Percentiles rank a stretch among this genome's conserved stretches.
Evolutionary conservation across 176 grass and related monocot genomes (phyloP).

Genomic region (Hordeum marinum): DNA sequence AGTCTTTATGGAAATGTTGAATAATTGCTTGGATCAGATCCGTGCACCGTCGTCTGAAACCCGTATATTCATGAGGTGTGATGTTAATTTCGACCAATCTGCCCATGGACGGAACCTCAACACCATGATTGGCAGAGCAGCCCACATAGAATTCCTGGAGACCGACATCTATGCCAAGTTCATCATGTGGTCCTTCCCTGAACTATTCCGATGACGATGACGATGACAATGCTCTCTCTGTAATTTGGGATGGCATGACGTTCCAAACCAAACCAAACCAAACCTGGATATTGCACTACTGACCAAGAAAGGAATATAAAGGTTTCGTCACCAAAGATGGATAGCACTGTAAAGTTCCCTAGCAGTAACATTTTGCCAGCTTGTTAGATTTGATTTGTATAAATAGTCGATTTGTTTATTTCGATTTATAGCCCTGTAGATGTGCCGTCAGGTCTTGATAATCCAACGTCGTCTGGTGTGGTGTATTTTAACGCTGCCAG

Average conservation of each 20-base stretch:
- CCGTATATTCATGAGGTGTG: slow-evolving; percentile 72
- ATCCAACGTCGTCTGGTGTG: slow-evolving; percentile 2
- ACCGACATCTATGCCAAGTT: slow-evolving; percentile 82
- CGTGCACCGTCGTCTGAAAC: slow-evolving; percentile 66
- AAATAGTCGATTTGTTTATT: slow-evolving; percentile 47
- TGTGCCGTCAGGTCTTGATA: slow-evolving; percentile 33
- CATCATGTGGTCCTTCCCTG: slow-evolving; percentile 96
- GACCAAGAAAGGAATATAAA: slow-evolving; percentile 38
- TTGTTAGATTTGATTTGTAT: slow-evolving; percentile 41
- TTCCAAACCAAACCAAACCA: not conserved
- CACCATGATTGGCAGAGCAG: slow-evolving; percentile 88
- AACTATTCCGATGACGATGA: slow-evolving; percentile 57
- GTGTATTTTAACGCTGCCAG: slow-evolving; percentile 32
- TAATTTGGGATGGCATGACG: not conserved
- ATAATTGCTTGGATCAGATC: slow-evolving; percentile 89
- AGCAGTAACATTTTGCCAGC: slow-evolving; percentile 31
- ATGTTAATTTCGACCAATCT: slow-evolving; percentile 90
- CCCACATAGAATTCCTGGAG: slow-evolving; percentile 91
- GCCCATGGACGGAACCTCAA: slow-evolving; percentile 67
- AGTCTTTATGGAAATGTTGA: slow-evolving; percentile 89
- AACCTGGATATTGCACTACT: slow-evolving; percentile 14
- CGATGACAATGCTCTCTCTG: not conserved
- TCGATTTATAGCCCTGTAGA: slow-evolving; percentile 41
- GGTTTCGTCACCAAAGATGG: not conserved
- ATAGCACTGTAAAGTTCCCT: slow-evolving; percentile 42